phyloP scores from a whole-genome alignment of 225 moss, liverwort and hornwort species.

The Physcomitrium patens region DNA sequence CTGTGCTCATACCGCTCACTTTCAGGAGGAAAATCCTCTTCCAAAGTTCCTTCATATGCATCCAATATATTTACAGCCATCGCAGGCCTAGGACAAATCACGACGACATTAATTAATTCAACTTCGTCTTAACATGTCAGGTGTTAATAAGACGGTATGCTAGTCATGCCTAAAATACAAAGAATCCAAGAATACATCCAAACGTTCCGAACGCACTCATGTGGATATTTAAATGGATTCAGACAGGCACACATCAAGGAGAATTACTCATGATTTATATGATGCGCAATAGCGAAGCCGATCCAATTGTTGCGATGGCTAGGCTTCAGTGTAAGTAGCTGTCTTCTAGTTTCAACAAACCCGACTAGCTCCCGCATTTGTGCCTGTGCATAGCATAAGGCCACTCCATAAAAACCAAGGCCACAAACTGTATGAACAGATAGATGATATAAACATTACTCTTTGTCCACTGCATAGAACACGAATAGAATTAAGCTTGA shows the following conservation, averaged over 20 bases:
- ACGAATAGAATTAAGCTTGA: too few relatives aligned
- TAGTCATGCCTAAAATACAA: slow-evolving; percentile 2
- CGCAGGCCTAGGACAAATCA: slow-evolving; percentile 46
- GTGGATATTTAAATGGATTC: neutral
- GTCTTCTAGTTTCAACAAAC: slow-evolving; percentile 98
- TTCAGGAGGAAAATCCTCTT: slow-evolving; percentile 95
- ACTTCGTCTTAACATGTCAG: neutral
- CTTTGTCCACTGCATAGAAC: neutral
- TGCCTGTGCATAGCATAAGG: slow-evolving; percentile 55
- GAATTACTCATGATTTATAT: slow-evolving; percentile 77
- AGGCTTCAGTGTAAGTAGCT: slow-evolving; percentile 90
- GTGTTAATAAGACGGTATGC: neutral
- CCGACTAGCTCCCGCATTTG: slow-evolving; percentile 98
- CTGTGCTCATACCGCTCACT: slow-evolving; percentile 98
- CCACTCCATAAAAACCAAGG: slow-evolving; percentile 21
- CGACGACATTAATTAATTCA: slow-evolving; percentile 24
- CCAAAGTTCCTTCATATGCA: slow-evolving; percentile 96
- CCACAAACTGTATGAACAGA: slow-evolving; percentile 9
- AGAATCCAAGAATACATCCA: neutral
- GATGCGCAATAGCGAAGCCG: slow-evolving; percentile 91
- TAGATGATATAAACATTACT: neutral
- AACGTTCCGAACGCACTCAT: slow-evolving; percentile 2
- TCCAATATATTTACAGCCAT: slow-evolving; percentile 98
- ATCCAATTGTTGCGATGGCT: slow-evolving; percentile 99
- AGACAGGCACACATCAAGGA: neutral